Conservation (phyloP, 441 rosid genomes). For the Adansonia rubrostipa region DNA sequence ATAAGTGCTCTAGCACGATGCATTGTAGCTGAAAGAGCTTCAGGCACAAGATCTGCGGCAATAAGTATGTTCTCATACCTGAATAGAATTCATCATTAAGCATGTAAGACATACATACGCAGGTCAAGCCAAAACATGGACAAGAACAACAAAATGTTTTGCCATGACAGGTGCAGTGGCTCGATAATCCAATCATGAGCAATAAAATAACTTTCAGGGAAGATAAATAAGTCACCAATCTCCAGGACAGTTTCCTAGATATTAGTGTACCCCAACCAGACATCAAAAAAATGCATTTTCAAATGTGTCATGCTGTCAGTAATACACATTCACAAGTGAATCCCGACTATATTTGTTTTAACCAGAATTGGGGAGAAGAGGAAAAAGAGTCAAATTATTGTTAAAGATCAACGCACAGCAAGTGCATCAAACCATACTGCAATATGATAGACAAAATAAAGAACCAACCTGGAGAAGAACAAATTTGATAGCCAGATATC, state of each 20-base stretch:
- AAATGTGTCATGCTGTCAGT: not conserved
- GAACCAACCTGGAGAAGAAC: not conserved
- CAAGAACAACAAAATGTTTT: not conserved
- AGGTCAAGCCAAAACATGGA: constrained; percentile 1
- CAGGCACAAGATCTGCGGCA: constrained; percentile 89
- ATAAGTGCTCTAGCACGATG: constrained; percentile 66
- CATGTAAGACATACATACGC: constrained; percentile 14
- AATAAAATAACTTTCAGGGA: not conserved
- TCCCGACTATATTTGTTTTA: not conserved
- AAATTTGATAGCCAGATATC: not conserved
- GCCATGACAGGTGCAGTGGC: not conserved
- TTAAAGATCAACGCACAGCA: not conserved
- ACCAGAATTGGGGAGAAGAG: not conserved
- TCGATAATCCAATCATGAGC: not conserved
- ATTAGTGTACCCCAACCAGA: not conserved
- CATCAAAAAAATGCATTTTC: not conserved
- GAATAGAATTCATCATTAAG: constrained; percentile 35
- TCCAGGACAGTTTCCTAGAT: not conserved
- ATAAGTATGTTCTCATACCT: constrained; percentile 91
- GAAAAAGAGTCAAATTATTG: too few species aligned
- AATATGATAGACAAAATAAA: not conserved
- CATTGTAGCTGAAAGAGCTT: constrained; percentile 73
- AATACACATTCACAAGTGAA: not conserved
- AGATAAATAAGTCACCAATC: not conserved
- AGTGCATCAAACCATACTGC: not conserved